Conservation (phyloP, 495 filamentous ascomycete species). For the Viridothelium virens region DNA sequence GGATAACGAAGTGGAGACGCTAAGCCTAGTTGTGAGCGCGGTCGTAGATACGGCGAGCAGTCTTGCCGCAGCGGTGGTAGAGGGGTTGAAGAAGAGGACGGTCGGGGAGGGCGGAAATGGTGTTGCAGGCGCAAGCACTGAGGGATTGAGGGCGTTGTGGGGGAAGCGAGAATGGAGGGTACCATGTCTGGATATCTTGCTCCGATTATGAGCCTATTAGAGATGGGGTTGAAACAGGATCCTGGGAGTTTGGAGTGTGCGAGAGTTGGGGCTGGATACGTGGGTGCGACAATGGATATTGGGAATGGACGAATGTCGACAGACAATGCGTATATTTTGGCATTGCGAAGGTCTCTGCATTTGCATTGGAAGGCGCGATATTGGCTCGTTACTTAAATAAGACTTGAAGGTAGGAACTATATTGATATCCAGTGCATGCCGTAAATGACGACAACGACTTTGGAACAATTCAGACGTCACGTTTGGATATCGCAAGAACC, state of each 20-base stretch:
- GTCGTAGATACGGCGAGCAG: conserved; percentile 30
- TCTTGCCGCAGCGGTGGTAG: conserved; percentile 28
- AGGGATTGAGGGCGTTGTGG: conserved; percentile 27
- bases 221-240: background rate
- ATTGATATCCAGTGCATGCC: no score
- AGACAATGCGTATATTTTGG: background rate
- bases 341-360: background rate
- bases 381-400: background rate
- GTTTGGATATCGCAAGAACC: no score
- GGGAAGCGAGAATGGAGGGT: conserved; percentile 36
- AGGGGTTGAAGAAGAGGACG: conserved; percentile 23
- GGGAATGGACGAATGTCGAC: background rate
- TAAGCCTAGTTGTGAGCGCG: conserved; percentile 26
- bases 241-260: background rate
- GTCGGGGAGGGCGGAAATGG: conserved; percentile 7
- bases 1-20: conserved; percentile 18
- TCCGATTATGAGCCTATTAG: conserved; percentile 27
- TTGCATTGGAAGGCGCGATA: background rate
- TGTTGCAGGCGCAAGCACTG: conserved; percentile 14
- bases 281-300: background rate
- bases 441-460: no score
- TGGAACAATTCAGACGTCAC: no score
- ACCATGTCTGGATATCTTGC: conserved; percentile 34
- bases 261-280: background rate
- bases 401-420: background rate